Conservation (phyloP, 2,329 filamentous ascomycete species). For the Fusarium nurragi region DNA sequence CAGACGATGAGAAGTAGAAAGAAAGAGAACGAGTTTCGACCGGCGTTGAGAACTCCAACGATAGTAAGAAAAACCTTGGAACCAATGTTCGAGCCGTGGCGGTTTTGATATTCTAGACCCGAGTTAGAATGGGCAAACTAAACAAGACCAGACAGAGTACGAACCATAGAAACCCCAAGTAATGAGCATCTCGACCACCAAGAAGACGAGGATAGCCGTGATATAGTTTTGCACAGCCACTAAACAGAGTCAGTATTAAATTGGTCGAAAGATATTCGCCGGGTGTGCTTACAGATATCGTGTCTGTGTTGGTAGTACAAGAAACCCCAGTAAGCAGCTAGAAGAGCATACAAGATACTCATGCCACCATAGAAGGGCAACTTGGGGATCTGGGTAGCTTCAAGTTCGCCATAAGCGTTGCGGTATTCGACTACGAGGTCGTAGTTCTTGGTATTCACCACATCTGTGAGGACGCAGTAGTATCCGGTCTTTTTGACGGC, state of each 20-base stretch:
- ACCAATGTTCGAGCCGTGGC: constrained; percentile 82
- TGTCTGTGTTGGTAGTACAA: constrained; percentile 93
- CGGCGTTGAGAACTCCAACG: constrained; percentile 93
- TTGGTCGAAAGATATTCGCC: background rate
- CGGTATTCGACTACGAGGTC: constrained; percentile 87
- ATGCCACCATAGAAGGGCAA: constrained; percentile 96
- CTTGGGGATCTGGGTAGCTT: constrained; percentile 95
- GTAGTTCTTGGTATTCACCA: constrained; percentile 75
- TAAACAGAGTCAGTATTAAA: constrained; percentile 46
- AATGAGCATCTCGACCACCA: constrained; percentile 96
- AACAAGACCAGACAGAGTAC: constrained; percentile 32
- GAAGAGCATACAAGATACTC: constrained; percentile 90
- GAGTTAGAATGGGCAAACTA: constrained; percentile 45
- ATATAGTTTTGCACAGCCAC: constrained; percentile 99
- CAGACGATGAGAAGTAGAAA: constrained; percentile 97
- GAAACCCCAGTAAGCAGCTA: constrained; percentile 88
- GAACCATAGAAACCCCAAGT: constrained; percentile 97
- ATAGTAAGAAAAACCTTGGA: constrained; percentile 88
- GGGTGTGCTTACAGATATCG: constrained; percentile 75
- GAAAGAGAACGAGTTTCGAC: constrained; percentile 96
- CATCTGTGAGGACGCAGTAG: constrained; percentile 88
- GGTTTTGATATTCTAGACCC: constrained; percentile 83
- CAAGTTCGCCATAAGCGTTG: constrained; percentile 95
- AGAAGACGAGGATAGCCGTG: constrained; percentile 92
- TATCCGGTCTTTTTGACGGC: constrained; percentile 90